Conservation (phyloP, 257 asterid genomes). For the Scutellaria barbata region DNA sequence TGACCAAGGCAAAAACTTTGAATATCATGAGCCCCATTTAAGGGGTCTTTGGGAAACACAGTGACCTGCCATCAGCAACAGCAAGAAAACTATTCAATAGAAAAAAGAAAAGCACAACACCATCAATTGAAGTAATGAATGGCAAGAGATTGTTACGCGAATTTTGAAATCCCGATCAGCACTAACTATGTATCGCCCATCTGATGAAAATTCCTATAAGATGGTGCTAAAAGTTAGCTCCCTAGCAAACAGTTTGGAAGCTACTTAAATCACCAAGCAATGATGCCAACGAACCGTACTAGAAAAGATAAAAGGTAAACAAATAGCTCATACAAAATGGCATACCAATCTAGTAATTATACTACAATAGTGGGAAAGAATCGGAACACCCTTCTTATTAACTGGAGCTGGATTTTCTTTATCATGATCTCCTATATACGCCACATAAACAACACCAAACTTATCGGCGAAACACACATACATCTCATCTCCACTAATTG, state of each 20-base stretch:
- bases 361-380: slow-evolving; percentile 96
- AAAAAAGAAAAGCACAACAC: slow-evolving; percentile 5
- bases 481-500: slow-evolving; percentile 63
- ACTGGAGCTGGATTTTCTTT: slow-evolving; percentile 41
- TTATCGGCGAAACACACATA: slow-evolving; percentile 88
- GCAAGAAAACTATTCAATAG: slow-evolving; percentile 28
- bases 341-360: slow-evolving; percentile 92
- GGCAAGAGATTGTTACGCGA: slow-evolving; percentile 59
- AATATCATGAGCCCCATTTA: slow-evolving; percentile 85
- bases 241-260: slow-evolving; percentile 7
- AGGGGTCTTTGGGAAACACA: slow-evolving; percentile 68
- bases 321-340: slow-evolving; percentile 1
- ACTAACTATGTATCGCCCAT: slow-evolving; percentile 69
- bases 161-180: slow-evolving; percentile 97
- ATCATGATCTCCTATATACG: slow-evolving; percentile 49
- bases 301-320: background rate
- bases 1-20: slow-evolving; percentile 95
- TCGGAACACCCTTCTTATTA: slow-evolving; percentile 70
- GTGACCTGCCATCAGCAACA: slow-evolving; percentile 64
- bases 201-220: slow-evolving; percentile 83
- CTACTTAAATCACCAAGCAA: background rate
- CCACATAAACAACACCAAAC: slow-evolving; percentile 82
- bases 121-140: slow-evolving; percentile 18
- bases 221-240: slow-evolving; percentile 2
- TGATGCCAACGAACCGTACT: too few species aligned